Base-by-base conservation (phyloP, 1,284 basidiomycete genomes). In the Marasmius oreades region DNA sequence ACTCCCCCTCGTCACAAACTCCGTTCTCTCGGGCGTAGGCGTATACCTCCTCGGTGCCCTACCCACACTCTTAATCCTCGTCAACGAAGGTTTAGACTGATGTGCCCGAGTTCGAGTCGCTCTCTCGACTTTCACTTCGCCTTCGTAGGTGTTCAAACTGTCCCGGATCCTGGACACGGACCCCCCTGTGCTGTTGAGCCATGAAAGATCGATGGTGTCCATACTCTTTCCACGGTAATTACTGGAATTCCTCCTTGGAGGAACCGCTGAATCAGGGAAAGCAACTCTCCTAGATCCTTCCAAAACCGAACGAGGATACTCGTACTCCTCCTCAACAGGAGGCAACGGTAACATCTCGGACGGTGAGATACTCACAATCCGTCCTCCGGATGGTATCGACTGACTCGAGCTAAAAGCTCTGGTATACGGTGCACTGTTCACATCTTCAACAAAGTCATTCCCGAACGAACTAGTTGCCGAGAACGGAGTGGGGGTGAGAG, bases 31-130 rank as follows among this genome's bases (percentile, higher is more conserved):
- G 11, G 71, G 70, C 8, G 62, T 59, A 5, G 73, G 78, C 24
- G 74, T 77, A 4, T 57, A 63, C 55, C 66, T 69, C 52, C 66
- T 68, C 3, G 75, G 71, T 24, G 68, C 77, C 31, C 64, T 72
- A 1, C 79, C 77, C 37, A 76, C 66, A 58, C 70, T 77, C 70
- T 75, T 79, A 51, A 77, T 70, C 51, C 71, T 69, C 28, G 67
- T 57, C 20, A 68, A 39, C 5, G 59, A 53, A 3, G 46, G 37
- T 24, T 50, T 54, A 16, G 31, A 34, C 10, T 31, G 28, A 11
- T 48, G 24, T 61, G 57, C 16, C 60, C 6, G 20, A 8, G 26
- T 28, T 37, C 50, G 53, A 55, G 52, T 34, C 1, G 51, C 51
- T 14, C 26, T 33, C 34, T 55, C 20, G 3, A 52, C 28, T 11